Base-by-base conservation (phyloP, 345 rosid species). In the Rhizophora mangle region DNA sequence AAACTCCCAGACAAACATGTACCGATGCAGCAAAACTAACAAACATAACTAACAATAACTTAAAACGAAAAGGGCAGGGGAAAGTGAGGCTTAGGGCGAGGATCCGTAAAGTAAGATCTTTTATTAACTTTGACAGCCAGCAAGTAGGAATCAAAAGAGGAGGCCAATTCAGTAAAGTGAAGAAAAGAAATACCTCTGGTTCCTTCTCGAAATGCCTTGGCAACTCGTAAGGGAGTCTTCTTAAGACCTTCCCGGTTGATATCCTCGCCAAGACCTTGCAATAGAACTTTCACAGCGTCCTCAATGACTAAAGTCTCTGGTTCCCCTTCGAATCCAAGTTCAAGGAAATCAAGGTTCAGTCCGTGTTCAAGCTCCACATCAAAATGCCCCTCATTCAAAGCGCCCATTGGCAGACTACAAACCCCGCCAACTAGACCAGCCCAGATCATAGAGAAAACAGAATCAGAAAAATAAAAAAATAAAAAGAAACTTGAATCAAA, bases 221-320 rank as follows among this genome's bases (percentile, higher is more conserved):
- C 98, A 43, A 96, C 98, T 43, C 99, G 97, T 71, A 86, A 76
- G 57, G 99, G 97, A 63, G 99, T 96, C 81, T 84, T 96, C 70
- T 76, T 89, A 68, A 96, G 76, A 46, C 99, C 99, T 80, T 92
- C 96, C 54, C 99, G 84, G 62, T 85, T 73, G 72, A 89, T 24
- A 85, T 96, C 92, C 60, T 96, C 97, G 43, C 86, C 84, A 64
- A 96, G 74, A 60, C 98, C 97, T 75, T 86, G 86, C 71, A 96
- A 70, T 70, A 96, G 88, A 75, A 85, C 82, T 75, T 83, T 86
- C 4, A 96, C 98, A 68, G 98, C 97, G 64, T 85, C 88, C 76
- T 85, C 77, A 70, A 96, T 92, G n/a, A 89, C 88, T 59, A 80
- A 36, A 67, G 85, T 84, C 72, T 92, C 89, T 1, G 96, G 82